These are phyloP conservation scores for Backusella tarrabulga DNA, from an alignment of 192 early-diverging fungal species.

Conservation along the genomic window DNA sequence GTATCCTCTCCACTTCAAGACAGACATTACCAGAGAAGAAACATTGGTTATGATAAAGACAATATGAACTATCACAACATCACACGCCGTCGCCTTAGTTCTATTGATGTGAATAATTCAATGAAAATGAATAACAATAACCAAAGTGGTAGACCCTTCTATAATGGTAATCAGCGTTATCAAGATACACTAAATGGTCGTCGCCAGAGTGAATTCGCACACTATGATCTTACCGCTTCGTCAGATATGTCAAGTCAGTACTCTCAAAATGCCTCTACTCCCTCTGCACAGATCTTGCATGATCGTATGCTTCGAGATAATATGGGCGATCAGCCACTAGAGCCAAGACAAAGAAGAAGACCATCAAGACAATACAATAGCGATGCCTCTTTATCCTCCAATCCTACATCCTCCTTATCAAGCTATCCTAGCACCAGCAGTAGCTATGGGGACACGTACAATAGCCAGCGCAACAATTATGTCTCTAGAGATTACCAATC, in stretches of 20 bases:
- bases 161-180: neutral
- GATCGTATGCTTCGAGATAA: conserved; percentile 1
- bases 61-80: neutral
- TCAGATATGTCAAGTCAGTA: neutral
- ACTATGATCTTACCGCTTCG: neutral
- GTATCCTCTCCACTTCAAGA: conserved; percentile 1
- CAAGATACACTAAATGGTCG: neutral
- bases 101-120: neutral
- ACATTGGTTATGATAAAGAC: neutral
- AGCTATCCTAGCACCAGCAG: neutral
- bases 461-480: neutral
- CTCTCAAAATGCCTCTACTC: neutral
- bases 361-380: neutral
- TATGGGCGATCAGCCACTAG: neutral
- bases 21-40: neutral
- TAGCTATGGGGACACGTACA: neutral
- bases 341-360: neutral
- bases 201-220: neutral
- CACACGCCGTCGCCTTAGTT: too few relatives aligned
- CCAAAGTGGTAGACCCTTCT: neutral
- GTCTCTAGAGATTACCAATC: neutral
- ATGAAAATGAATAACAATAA: neutral
- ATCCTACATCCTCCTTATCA: neutral
- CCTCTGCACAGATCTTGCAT: conserved; percentile 10
- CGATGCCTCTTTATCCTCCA: neutral